Evolutionary conservation across 495 filamentous ascomycete genomes (phyloP).

Genomic region (Halenospora varia): DNA sequence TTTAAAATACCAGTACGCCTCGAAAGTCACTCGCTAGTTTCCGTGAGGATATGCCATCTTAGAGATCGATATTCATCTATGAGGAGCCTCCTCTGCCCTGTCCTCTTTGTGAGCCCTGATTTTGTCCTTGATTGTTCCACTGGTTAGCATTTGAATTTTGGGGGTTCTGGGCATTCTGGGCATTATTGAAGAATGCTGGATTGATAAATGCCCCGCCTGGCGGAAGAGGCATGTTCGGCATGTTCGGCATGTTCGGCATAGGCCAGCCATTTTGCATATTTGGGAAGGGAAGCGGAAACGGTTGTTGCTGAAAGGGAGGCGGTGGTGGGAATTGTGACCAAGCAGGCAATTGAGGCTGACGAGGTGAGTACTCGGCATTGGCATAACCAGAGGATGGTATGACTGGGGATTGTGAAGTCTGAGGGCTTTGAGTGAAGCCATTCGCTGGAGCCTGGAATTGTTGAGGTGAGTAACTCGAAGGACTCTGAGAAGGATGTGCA

Average conservation of each 20-base stretch:
- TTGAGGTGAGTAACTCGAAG: slow-evolving; percentile 9
- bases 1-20: too few species aligned
- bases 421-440: slow-evolving; percentile 8
- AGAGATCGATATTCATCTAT: slow-evolving; percentile 1
- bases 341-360: slow-evolving; percentile 20
- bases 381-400: slow-evolving; percentile 8
- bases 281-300: slow-evolving; percentile 20
- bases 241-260: slow-evolving; percentile 12
- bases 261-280: slow-evolving; percentile 18
- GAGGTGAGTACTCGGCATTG: slow-evolving; percentile 21
- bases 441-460: slow-evolving; percentile 25
- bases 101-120: slow-evolving; percentile 34
- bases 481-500: slow-evolving; percentile 14
- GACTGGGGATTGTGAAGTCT: neutral
- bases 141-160: slow-evolving; percentile 26
- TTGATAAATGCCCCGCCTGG: slow-evolving; percentile 59
- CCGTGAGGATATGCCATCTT: neutral
- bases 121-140: slow-evolving; percentile 41
- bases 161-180: slow-evolving; percentile 29
- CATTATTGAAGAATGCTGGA: slow-evolving; percentile 59
- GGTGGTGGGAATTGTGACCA: slow-evolving; percentile 21
- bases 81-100: slow-evolving; percentile 3
- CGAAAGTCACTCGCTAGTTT: neutral
- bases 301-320: slow-evolving; percentile 23
- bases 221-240: slow-evolving; percentile 21